These are phyloP conservation scores for Pestalotiopsis sp. DNA, from an alignment of 2,329 filamentous ascomycete species.

Conservation along the genomic window DNA sequence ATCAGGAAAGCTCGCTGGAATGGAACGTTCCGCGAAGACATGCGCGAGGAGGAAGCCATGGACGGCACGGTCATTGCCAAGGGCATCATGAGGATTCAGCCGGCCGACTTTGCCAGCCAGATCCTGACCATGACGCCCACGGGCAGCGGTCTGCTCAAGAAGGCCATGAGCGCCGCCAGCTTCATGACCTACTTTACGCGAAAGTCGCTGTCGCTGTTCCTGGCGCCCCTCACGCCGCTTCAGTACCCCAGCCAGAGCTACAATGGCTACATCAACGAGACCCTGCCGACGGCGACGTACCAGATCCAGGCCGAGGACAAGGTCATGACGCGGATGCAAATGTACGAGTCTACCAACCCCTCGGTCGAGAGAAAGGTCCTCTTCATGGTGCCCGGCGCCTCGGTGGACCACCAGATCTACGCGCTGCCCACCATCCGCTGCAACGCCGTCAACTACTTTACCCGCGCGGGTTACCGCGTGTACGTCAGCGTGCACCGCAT, in stretches of 20 bases:
- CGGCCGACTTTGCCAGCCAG: slow-evolving; percentile 56
- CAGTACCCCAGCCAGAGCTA: slow-evolving; percentile 53
- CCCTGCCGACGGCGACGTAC: slow-evolving; percentile 42
- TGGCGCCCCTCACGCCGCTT: slow-evolving; percentile 56
- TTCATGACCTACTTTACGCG: slow-evolving; percentile 60
- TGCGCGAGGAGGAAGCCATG: slow-evolving; percentile 39
- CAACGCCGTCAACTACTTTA: slow-evolving; percentile 66
- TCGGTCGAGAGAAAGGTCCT: slow-evolving; percentile 47
- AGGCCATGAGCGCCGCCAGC: slow-evolving; percentile 44
- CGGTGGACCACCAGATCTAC: slow-evolving; percentile 65
- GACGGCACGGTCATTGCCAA: slow-evolving; percentile 52
- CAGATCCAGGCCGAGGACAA: slow-evolving; percentile 54
- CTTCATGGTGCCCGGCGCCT: slow-evolving; percentile 63
- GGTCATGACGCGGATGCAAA: slow-evolving; percentile 53
- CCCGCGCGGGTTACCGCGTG: slow-evolving; percentile 59
- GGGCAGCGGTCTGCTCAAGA: slow-evolving; percentile 46
- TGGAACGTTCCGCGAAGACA: slow-evolving; percentile 27
- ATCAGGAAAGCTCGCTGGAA: slow-evolving; percentile 43
- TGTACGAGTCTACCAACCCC: slow-evolving; percentile 55
- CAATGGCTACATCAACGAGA: slow-evolving; percentile 55
- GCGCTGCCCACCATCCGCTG: slow-evolving; percentile 63
- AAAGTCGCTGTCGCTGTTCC: slow-evolving; percentile 53
- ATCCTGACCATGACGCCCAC: slow-evolving; percentile 54
- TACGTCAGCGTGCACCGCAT: slow-evolving; percentile 62
- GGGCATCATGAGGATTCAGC: slow-evolving; percentile 60